Percentiles rank a stretch among this genome's conserved stretches.
Evolutionary conservation across 2,329 filamentous ascomycete species (phyloP).

Genomic region (Beauveria brongniartii): DNA sequence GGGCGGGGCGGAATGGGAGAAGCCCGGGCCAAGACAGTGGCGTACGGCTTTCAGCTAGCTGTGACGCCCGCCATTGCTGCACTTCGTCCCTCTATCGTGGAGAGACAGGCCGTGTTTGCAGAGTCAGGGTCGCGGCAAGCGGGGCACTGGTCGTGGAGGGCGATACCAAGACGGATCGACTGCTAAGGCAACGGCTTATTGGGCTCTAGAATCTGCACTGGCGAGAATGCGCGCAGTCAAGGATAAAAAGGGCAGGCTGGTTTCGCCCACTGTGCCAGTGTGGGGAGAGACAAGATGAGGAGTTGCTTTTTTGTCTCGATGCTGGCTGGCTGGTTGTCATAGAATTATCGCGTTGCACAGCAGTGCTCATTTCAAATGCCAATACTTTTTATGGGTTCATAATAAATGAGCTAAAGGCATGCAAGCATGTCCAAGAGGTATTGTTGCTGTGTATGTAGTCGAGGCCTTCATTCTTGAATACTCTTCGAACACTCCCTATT

Average conservation of each 20-base stretch:
- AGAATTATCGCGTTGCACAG: neutral
- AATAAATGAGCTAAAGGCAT: neutral
- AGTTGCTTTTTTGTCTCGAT: neutral
- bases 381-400: neutral
- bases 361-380: neutral
- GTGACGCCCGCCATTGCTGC: neutral
- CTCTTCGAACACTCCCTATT: neutral
- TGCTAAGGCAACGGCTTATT: neutral
- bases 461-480: neutral
- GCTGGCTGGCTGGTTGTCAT: neutral
- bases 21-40: neutral
- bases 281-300: conserved; percentile 2
- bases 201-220: neutral
- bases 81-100: neutral
- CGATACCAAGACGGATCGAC: neutral
- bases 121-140: neutral
- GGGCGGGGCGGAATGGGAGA: neutral
- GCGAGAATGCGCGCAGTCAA: neutral
- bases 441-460: neutral
- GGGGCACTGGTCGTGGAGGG: neutral
- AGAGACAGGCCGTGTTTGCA: neutral
- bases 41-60: neutral
- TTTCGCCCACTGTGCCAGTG: neutral
- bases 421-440: neutral
- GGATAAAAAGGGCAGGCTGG: neutral